These are phyloP conservation scores for Candida palmyrensis DNA, from an alignment of 805 yeast species.

Conservation along the genomic window DNA sequence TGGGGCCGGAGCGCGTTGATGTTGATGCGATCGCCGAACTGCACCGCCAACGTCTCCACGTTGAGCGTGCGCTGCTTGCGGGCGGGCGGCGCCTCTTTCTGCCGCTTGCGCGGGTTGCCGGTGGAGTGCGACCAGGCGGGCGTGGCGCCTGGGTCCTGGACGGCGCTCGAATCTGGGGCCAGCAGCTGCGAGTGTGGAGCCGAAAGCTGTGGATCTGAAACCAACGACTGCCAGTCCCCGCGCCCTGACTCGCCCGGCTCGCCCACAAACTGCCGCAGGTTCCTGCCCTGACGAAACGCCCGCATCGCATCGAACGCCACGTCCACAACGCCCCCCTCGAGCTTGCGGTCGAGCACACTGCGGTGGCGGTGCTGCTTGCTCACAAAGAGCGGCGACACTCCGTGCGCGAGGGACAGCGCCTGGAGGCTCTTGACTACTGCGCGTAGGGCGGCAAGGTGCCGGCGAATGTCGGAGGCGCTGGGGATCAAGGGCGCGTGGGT, in stretches of 20 bases:
- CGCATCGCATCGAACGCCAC: not conserved
- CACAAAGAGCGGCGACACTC: conserved; percentile 1
- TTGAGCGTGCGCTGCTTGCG: too few species aligned
- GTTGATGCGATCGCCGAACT: not conserved
- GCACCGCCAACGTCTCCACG: not conserved
- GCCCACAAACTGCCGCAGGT: too few species aligned
- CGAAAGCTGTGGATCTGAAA: too few species aligned
- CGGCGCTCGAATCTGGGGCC: too few species aligned
- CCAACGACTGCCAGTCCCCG: not conserved
- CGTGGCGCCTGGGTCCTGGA: too few species aligned
- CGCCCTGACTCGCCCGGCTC: too few species aligned
- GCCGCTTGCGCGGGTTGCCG: not conserved
- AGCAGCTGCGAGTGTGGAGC: too few species aligned
- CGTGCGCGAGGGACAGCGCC: not conserved
- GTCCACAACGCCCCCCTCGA: not conserved
- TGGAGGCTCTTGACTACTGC: conserved; percentile 2
- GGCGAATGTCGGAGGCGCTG: too few species aligned
- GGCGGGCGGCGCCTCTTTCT: too few species aligned
- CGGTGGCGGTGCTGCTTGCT: not conserved
- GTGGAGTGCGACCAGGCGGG: not conserved
- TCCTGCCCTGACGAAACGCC: too few species aligned
- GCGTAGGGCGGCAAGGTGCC: too few species aligned
- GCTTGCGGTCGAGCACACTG: not conserved
- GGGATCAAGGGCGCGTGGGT: too few species aligned
- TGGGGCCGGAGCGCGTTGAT: not conserved